Base-by-base conservation (phyloP, 768 basidiomycete genomes). In the Sutorius australiensis region DNA sequence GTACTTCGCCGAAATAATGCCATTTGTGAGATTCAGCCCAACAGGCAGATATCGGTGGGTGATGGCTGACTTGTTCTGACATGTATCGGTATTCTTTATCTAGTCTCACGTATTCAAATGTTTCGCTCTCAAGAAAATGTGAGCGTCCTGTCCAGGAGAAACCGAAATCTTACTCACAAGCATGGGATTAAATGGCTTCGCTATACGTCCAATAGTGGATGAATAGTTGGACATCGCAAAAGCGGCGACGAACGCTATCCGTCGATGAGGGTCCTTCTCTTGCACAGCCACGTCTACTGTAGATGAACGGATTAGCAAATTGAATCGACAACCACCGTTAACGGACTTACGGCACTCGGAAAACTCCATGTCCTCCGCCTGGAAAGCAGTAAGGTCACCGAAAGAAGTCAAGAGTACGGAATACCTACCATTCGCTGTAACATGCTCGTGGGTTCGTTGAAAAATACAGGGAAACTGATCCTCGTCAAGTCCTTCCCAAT, bases 141-240 rank as follows among this genome's bases (percentile, higher is more conserved):
- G 48, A 53, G 40, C 17, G 21, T 3, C 37, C 37, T 13, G 49
- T 34, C 32, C 30, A 49, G 9, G 7, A 17, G 28, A 41, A 28
- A 19, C 30, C 37, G 34, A 30, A 28, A 46, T 21, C 41, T 19
- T 6, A 75, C 86, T 47, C 54, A 91, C 89, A 50, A 97, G 81
- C 84, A 95, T 91, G 6, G 93, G 95, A 69, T 97, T 97, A 72
- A 97, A 97, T 1, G 94, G 95, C 70, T 98, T 97, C 12, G 95
- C 95, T 57, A 98, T 97, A 34, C 95, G 81, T 4, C 95, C 95
- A 59, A 95, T 91, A 2, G 95, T 98, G 21, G 90, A 92, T 1
- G 91, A 92, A 71, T 98, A 98, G 72, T 98, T 98, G 28, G 90
- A 91, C 92, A 97, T 97, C 3, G 94, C 95, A 68, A 98, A 98